These are phyloP conservation scores for Rosa persica DNA, from an alignment of 306 rosid species.

Conservation along the genomic window DNA sequence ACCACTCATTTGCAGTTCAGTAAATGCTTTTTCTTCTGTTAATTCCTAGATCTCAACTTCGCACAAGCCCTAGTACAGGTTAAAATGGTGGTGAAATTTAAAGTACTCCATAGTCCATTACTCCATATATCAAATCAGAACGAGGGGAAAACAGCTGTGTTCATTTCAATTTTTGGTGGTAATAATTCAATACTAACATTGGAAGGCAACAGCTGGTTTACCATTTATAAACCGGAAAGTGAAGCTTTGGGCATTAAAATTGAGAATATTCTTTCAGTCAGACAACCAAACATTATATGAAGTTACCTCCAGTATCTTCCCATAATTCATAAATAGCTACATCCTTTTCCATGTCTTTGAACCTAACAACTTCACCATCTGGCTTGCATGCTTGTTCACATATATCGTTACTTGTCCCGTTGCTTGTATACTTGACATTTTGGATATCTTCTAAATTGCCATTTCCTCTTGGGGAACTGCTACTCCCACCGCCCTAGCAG, in stretches of 20 bases:
- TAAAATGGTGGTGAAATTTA: neutral
- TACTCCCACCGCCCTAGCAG: too few species aligned
- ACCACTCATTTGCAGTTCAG: neutral
- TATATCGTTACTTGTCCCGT: neutral
- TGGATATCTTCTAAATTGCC: neutral
- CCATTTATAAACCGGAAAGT: neutral
- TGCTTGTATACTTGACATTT: neutral
- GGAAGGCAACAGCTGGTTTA: slow-evolving; percentile 13
- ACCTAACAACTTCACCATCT: neutral
- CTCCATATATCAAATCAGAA: neutral
- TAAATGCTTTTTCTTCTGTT: neutral
- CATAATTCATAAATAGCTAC: neutral
- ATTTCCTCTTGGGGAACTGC: neutral
- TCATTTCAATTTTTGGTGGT: neutral
- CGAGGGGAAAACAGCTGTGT: neutral
- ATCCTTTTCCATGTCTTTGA: neutral
- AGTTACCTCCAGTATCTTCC: neutral
- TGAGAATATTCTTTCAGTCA: slow-evolving; percentile 5
- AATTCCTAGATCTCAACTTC: neutral
- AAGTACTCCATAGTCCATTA: neutral
- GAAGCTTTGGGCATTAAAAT: slow-evolving; percentile 6
- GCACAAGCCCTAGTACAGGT: neutral
- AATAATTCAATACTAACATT: neutral
- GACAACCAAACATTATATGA: neutral
- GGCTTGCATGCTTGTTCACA: neutral